Evolutionary conservation across 2,329 filamentous ascomycete genomes (phyloP).

Genomic region (Venturia oleaginea): DNA sequence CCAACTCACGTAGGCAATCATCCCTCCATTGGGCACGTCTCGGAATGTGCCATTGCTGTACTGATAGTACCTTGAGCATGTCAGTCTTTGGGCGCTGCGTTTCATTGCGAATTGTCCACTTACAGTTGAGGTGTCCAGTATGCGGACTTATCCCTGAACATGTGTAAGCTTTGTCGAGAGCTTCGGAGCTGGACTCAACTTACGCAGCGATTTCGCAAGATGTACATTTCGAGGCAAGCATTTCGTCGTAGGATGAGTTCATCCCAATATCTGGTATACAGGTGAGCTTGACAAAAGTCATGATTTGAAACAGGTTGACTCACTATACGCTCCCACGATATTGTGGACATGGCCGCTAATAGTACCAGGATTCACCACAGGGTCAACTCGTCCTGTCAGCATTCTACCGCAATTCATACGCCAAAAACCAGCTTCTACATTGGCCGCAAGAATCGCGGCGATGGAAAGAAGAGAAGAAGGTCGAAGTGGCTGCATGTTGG

Average conservation of each 20-base stretch:
- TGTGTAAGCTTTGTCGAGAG: neutral
- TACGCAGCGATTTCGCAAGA: conserved; percentile 24
- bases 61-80: conserved; percentile 20
- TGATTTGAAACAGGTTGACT: conserved; percentile 15
- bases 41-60: conserved; percentile 26
- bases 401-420: conserved; percentile 27
- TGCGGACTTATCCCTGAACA: conserved; percentile 24
- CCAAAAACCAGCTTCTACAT: conserved; percentile 21
- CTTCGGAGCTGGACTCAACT: neutral
- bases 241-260: conserved; percentile 17
- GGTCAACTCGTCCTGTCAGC: conserved; percentile 28
- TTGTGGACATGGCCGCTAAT: conserved; percentile 26
- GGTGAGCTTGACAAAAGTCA: neutral
- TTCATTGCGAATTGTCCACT: neutral
- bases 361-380: conserved; percentile 25
- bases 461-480: neutral
- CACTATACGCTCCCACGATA: conserved; percentile 24
- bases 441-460: neutral
- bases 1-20: conserved; percentile 18
- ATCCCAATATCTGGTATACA: conserved; percentile 17
- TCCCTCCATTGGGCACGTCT: conserved; percentile 22
- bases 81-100: neutral
- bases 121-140: conserved; percentile 30
- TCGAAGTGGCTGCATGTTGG: neutral
- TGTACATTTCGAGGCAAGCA: conserved; percentile 19